Evolutionary conservation across 345 rosid genomes (phyloP).

Genomic region (Pugionium dolabratum): DNA sequence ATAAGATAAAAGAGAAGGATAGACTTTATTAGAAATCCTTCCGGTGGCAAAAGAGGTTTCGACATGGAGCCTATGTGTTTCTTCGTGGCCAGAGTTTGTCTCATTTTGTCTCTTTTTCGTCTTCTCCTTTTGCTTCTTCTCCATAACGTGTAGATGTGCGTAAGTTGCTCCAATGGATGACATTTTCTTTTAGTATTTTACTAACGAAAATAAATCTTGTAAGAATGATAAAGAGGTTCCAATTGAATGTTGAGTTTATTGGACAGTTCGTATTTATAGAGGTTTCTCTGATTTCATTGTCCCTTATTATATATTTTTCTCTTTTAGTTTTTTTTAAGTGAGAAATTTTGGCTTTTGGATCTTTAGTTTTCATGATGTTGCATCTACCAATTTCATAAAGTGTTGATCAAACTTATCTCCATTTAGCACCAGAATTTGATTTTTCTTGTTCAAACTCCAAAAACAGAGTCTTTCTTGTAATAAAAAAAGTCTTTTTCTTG

Average conservation of each 20-base stretch:
- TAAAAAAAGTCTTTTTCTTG: not conserved
- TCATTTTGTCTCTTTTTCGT: slow-evolving; percentile 15
- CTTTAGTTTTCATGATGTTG: slow-evolving; percentile 24
- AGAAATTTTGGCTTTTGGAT: slow-evolving; percentile 3
- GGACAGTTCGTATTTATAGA: slow-evolving; percentile 29
- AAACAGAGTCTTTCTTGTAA: slow-evolving; percentile 1
- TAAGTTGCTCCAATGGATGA: slow-evolving; percentile 41
- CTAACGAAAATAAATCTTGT: slow-evolving; percentile 1
- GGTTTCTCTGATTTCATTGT: slow-evolving; percentile 7
- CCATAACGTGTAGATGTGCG: slow-evolving; percentile 34
- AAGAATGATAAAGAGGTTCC: slow-evolving; percentile 14
- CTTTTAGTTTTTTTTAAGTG: not conserved
- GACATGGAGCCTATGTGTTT: not conserved
- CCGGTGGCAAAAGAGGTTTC: slow-evolving; percentile 21
- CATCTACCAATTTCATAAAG: slow-evolving; percentile 25
- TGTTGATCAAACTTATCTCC: slow-evolving; percentile 19
- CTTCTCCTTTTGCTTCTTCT: slow-evolving; percentile 37
- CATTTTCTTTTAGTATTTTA: slow-evolving; percentile 14
- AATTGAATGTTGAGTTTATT: slow-evolving; percentile 25
- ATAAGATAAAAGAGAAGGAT: slow-evolving; percentile 20
- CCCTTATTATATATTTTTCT: slow-evolving; percentile 2
- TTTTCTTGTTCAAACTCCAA: not conserved
- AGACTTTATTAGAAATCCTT: slow-evolving; percentile 20
- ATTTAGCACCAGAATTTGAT: slow-evolving; percentile 6
- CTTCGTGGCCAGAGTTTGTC: not conserved